Conservation (phyloP, 371 early-diverging fungal genomes). For the Cokeromyces recurvatus region DNA sequence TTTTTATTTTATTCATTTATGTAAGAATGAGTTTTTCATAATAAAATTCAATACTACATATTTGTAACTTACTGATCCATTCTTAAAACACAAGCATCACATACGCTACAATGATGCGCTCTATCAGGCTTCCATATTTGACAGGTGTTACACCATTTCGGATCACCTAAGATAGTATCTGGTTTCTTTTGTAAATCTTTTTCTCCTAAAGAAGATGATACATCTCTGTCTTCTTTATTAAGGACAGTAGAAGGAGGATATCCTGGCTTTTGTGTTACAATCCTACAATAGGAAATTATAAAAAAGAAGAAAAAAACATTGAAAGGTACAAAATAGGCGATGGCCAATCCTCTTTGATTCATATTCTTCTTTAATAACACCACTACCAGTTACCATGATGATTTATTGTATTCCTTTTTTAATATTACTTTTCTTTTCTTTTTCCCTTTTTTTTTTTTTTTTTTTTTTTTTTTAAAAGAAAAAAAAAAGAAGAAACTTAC, state of each 20-base stretch:
- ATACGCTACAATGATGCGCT: conserved; percentile 60
- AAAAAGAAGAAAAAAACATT: conserved; percentile 12
- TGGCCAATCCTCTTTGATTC: no score
- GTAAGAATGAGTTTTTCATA: no score
- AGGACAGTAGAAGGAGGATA: neutral
- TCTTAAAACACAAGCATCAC: conserved; percentile 52
- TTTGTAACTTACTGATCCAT: conserved; percentile 65
- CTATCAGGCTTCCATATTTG: conserved; percentile 54
- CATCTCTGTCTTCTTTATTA: neutral
- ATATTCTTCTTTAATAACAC: no score
- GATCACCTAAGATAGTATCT: conserved; percentile 22
- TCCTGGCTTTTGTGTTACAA: conserved; percentile 14
- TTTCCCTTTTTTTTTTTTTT: no score
- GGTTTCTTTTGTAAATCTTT: no score
- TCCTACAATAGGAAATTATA: conserved; percentile 16
- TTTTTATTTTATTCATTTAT: no score
- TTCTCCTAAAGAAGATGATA: no score
- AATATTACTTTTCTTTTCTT: no score
- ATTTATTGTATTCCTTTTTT: no score
- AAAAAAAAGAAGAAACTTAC: conserved; percentile 21
- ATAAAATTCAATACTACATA: no score
- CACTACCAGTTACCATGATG: no score
- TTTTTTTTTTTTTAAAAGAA: no score
- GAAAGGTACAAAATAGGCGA: conserved; percentile 8
- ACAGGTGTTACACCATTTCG: conserved; percentile 50